Evolutionary conservation across 352 stramenopile genomes (phyloP).

Genomic region (Phytophthora fragariaefolia): DNA sequence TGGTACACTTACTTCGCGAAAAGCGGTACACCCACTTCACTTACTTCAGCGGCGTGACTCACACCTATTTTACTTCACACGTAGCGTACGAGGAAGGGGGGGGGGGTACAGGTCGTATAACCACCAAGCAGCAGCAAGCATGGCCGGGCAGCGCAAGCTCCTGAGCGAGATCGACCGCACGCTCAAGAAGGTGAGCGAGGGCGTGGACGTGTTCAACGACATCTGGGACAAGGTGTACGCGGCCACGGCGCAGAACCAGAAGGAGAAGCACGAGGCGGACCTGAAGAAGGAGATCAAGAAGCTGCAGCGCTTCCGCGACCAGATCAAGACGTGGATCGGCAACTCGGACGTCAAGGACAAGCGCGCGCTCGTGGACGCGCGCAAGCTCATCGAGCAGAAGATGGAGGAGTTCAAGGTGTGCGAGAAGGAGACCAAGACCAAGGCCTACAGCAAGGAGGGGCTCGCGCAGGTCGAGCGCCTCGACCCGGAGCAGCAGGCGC

Average conservation of each 20-base stretch:
- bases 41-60: too few species aligned
- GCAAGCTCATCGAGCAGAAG: constrained; percentile 97
- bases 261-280: constrained; percentile 99
- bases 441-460: constrained; percentile 99
- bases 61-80: too few species aligned
- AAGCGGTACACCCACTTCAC: too few species aligned
- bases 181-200: constrained; percentile 99
- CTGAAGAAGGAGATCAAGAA: constrained; percentile 99
- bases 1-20: too few species aligned
- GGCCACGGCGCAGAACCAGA: constrained; percentile 97
- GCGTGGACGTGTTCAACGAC: constrained; percentile 98
- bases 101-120: too few species aligned
- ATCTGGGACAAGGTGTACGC: constrained; percentile 99
- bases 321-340: constrained; percentile 99
- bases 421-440: constrained; percentile 99
- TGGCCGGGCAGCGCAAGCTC: constrained; percentile 88
- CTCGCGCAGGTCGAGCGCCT: constrained; percentile 94
- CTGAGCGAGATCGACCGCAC: constrained; percentile 98
- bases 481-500: constrained; percentile 87
- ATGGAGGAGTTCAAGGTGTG: constrained; percentile 99
- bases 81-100: not conserved
- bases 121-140: constrained; percentile 23
- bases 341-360: constrained; percentile 99
- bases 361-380: constrained; percentile 80
- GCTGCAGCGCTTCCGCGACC: constrained; percentile 97